These are phyloP conservation scores for Rosa rugosa DNA, from an alignment of 306 rosid species.

Conservation along the genomic window DNA sequence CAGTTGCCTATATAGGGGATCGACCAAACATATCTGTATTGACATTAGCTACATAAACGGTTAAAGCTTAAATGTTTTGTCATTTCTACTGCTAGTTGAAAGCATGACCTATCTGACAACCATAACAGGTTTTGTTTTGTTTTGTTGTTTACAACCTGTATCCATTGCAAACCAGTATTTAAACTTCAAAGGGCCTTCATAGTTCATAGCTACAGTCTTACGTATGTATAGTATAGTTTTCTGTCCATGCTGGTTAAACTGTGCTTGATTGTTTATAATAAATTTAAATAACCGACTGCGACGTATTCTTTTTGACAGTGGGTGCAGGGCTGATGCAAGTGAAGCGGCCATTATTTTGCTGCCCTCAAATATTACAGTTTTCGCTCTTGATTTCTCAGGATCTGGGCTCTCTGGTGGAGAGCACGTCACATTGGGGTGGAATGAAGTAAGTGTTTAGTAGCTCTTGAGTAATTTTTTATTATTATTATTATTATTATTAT, in stretches of 20 bases:
- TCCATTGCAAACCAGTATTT: neutral
- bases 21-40: neutral
- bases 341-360: constrained; percentile 93
- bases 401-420: constrained; percentile 98
- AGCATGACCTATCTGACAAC: neutral
- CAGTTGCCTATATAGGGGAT: neutral
- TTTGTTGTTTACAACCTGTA: neutral
- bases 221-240: constrained; percentile 5
- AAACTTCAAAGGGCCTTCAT: neutral
- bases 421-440: constrained; percentile 92
- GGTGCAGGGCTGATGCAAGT: constrained; percentile 95
- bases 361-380: constrained; percentile 95
- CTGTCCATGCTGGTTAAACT: constrained; percentile 1
- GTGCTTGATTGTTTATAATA: constrained; percentile 3
- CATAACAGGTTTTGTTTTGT: neutral
- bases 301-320: constrained; percentile 56
- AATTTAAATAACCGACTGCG: constrained; percentile 29
- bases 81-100: neutral
- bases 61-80: neutral
- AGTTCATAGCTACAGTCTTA: neutral
- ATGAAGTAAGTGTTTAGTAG: constrained; percentile 67
- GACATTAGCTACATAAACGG: neutral
- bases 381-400: constrained; percentile 91
- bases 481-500: neutral
- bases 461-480: neutral